Evolutionary conservation across 331 rosid species (phyloP), one percentile per base, ranked within the genome.

Genomic region (Phaseolus coccineus): DNA sequence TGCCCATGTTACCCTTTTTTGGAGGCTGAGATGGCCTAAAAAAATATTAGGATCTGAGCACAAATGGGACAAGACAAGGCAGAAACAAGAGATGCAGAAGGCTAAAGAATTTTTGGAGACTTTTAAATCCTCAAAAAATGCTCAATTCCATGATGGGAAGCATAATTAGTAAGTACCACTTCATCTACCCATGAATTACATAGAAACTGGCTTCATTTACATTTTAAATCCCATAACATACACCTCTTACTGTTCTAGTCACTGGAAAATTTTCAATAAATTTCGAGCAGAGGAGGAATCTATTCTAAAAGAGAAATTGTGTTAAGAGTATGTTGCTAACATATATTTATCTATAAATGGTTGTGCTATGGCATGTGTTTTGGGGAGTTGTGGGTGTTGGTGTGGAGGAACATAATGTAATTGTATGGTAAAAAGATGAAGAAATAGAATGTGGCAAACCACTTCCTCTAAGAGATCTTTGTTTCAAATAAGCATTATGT

Each of bases 1-100:
- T 56, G 98, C 98, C 47, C 98, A 93, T 62, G 98, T 47, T 91
- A 93, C 84, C 97, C 98, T 12, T 88, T 84, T 84, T 71, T 93
- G 65, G 98, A 93, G 83, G 98, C 98, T 0, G 98, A 93, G 88
- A 97, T 93, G 59, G 97, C 97, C 12, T 93, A 19, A 19, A 19
- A 91, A 91, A 52, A 87, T 93, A 81, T 86, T 93, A 78, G 95
- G 97, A 9, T 33, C 83, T 12, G 98, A 91, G 64, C 98, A 86
- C 82, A 87, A 91, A 19, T 93, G 98, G 98, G 97, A 91, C 71
- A 87, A 83, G 84, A 82, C 90, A 39, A 91, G 98, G 82, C 87
- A 85, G 86, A 91, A 84, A 79, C 66, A 82, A 75, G 98, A 93
- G 85, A 53, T 90, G 40, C 71, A 82, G 78, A 86, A 72, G 65